These are phyloP conservation scores for Naganishia sp. DNA, from an alignment of 1,284 basidiomycete genomes.

Conservation along the genomic window DNA sequence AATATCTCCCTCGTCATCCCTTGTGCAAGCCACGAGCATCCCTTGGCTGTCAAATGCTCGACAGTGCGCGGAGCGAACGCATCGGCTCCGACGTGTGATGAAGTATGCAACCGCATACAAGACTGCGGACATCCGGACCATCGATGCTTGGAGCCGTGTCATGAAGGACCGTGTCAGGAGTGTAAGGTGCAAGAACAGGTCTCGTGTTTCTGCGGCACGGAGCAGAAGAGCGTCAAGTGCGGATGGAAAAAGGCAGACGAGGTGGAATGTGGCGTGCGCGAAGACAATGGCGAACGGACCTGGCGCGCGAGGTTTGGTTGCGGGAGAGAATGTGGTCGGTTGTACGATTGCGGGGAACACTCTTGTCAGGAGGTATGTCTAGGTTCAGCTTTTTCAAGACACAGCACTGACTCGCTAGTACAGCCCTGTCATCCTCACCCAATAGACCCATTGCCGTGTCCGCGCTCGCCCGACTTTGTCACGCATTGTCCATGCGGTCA, in stretches of 20 bases:
- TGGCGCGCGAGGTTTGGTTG: constrained; percentile 77
- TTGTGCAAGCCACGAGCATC: constrained; percentile 69
- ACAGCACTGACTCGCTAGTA: constrained; percentile 50
- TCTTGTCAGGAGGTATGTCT: constrained; percentile 61
- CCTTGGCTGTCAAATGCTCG: constrained; percentile 67
- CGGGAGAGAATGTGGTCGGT: constrained; percentile 63
- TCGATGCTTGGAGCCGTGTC: constrained; percentile 60
- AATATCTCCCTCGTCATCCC: constrained; percentile 59
- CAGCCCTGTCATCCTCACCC: constrained; percentile 68
- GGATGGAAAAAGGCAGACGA: constrained; percentile 60
- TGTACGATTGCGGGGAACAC: constrained; percentile 75
- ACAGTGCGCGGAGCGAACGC: constrained; percentile 53
- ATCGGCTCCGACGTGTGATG: constrained; percentile 64
- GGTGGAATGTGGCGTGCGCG: constrained; percentile 42
- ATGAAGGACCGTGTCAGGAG: constrained; percentile 67
- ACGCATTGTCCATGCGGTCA: constrained; percentile 79
- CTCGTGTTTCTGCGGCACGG: constrained; percentile 76
- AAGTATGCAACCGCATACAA: constrained; percentile 62
- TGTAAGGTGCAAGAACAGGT: constrained; percentile 63
- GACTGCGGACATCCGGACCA: constrained; percentile 68
- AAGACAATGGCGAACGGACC: constrained; percentile 37
- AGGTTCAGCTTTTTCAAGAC: neutral
- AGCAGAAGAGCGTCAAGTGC: constrained; percentile 64
- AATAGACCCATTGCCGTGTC: constrained; percentile 63
- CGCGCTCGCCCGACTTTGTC: constrained; percentile 67